These are phyloP conservation scores for Paramecium bursaria DNA, from an alignment of 73 alveolate genomes.

Conservation along the genomic window DNA sequence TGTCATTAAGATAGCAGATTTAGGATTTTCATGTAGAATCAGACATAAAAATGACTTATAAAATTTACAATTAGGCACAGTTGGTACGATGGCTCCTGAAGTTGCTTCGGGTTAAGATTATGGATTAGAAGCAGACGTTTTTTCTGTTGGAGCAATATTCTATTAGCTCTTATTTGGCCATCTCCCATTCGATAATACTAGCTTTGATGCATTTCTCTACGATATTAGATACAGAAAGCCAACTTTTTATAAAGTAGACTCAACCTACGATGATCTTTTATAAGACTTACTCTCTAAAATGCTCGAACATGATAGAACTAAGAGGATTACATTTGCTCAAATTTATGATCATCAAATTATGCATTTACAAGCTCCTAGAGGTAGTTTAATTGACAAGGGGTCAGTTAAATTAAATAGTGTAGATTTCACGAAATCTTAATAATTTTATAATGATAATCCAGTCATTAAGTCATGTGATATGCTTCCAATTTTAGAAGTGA, in stretches of 20 bases:
- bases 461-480: too few relatives aligned
- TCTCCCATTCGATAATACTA: slow-evolving; percentile 11
- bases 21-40: slow-evolving; percentile 17
- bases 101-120: not conserved
- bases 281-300: not conserved
- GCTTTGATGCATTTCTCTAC: not conserved
- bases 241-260: not conserved
- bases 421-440: too few relatives aligned
- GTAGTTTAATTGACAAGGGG: too few relatives aligned
- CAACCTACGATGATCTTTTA: not conserved
- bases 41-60: not conserved
- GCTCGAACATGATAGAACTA: not conserved
- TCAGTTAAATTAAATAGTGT: too few relatives aligned
- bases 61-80: slow-evolving; percentile 14
- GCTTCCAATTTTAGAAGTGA: too few relatives aligned
- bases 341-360: not conserved
- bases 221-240: too few relatives aligned
- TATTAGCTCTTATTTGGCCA: slow-evolving; percentile 34
- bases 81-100: slow-evolving; percentile 46
- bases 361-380: too few relatives aligned
- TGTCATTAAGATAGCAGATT: slow-evolving; percentile 28
- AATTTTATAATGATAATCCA: too few relatives aligned
- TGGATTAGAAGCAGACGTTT: slow-evolving; percentile 17
- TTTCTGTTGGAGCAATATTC: slow-evolving; percentile 37
- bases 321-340: not conserved